These are phyloP conservation scores for Mallotus nudiflorus DNA, from an alignment of 345 rosid species.

Conservation along the genomic window DNA sequence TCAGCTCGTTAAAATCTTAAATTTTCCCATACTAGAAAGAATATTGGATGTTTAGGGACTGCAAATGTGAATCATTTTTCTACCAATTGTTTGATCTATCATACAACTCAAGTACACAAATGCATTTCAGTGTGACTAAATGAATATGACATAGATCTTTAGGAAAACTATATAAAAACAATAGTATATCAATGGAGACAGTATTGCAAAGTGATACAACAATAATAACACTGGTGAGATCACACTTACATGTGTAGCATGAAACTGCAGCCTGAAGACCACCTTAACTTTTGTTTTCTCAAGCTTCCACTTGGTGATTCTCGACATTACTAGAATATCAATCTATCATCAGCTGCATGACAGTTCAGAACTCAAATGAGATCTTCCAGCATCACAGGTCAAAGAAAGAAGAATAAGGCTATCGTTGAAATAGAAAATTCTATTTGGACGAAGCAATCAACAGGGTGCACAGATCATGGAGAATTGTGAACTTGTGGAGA, in stretches of 20 bases:
- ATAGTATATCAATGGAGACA: background rate
- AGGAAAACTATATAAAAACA: background rate
- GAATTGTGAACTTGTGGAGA: background rate
- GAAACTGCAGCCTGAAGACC: conserved; percentile 91
- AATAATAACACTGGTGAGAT: background rate
- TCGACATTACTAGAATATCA: conserved; percentile 66
- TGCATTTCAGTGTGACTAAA: background rate
- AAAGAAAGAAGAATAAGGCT: background rate
- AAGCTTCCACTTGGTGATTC: conserved; percentile 75
- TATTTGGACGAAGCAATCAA: background rate
- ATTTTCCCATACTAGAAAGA: too few species aligned
- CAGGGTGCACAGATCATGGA: background rate
- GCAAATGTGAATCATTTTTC: too few species aligned
- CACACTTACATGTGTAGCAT: conserved; percentile 90
- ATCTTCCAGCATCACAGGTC: conserved; percentile 4
- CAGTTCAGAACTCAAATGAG: conserved; percentile 9
- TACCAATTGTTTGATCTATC: too few species aligned
- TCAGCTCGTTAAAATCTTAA: too few species aligned
- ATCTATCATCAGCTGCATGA: conserved; percentile 41
- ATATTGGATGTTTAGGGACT: too few species aligned
- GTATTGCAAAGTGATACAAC: background rate
- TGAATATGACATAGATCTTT: background rate
- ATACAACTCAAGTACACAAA: too few species aligned
- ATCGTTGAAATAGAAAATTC: background rate
- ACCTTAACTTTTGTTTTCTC: conserved; percentile 97